phyloP scores from a whole-genome alignment of 257 asterid species.

The Buddleja alternifolia region DNA sequence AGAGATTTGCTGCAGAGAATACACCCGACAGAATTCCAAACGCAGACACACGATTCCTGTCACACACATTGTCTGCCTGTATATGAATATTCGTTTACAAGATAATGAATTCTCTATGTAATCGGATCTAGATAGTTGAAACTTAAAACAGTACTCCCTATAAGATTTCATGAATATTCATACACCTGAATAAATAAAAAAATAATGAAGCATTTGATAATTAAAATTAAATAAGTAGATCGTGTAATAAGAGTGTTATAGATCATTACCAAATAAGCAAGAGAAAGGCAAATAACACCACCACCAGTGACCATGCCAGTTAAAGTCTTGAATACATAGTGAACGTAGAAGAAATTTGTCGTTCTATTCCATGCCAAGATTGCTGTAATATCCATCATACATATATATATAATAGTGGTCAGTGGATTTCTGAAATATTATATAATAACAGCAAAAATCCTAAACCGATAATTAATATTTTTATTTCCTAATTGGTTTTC shows the following conservation, averaged over 20 bases:
- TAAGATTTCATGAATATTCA: no score
- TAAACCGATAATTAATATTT: no score
- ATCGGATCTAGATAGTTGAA: no score
- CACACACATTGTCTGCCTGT: constrained; percentile 48
- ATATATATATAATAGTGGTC: no score
- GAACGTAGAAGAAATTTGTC: constrained; percentile 40
- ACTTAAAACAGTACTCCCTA: no score
- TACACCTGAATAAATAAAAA: no score
- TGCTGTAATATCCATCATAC: no score
- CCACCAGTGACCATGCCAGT: constrained; percentile 45
- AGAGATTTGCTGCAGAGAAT: constrained; percentile 40
- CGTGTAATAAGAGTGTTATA: background rate
- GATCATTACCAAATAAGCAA: constrained; percentile 40
- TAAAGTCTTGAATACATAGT: constrained; percentile 42
- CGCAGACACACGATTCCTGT: constrained; percentile 50
- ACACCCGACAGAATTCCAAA: constrained; percentile 46
- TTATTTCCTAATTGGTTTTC: no score
- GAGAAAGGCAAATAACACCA: constrained; percentile 44
- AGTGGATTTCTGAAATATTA: no score
- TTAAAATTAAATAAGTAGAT: background rate
- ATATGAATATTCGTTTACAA: background rate
- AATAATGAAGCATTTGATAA: background rate
- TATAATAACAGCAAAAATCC: no score
- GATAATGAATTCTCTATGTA: no score
- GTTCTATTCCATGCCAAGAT: constrained; percentile 45